Base-by-base conservation (phyloP, 345 rosid genomes). In the Zanthoxylum bungeanum region DNA sequence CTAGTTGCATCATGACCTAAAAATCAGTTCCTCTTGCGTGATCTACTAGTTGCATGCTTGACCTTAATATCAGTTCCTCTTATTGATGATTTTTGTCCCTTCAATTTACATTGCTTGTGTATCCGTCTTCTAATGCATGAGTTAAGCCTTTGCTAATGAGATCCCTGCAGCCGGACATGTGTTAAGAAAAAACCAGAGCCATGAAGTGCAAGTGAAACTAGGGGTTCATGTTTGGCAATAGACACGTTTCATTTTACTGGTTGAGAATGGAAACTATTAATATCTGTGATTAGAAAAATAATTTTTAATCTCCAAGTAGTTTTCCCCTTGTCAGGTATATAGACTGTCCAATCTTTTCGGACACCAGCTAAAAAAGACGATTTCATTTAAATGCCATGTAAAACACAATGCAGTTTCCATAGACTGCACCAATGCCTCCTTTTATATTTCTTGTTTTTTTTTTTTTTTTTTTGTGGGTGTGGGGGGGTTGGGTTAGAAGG, bases 331-430 rank as follows among this genome's bases (percentile, higher is more conserved):
- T 28, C 47, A 12, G 17, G 36, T 53, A 7, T 47, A 63, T 63
- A 40, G 28, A 39, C 52, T 37, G 11, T 60, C 14, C 12, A 10
- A 36, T 60, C 65, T 8, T 60, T 44, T 42, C 39, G 27, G 33
- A 36, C 25, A 47, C 25, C 39, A 5, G n/a, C 34, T 63, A 22
- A 25, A 49, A 53, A 53, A 31, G 25, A 65, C 22, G 52, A 1
- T 3, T 28, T 65, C 9, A 4, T 44, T 24, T 49, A 22, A 27
- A 49, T 34, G 36, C 9, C 24, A 12, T 61, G 46, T 52, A 51
- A 40, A 66, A 58, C 71, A 66, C 31, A 16, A n/a, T 49, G 46
- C 42, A n/a, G 58, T 67, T 31, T 50, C 46, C 59, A 22, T 5
- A 46, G 2, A 27, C 31, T 67, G 34, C 53, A 37, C 25, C 25